Percentiles rank a stretch among this genome's conserved stretches.
Evolutionary conservation across 345 rosid genomes (phyloP).

Genomic region (thale cress (Arabidopsis thaliana)): TAIR10.1 NC_003071.7:8973001-8973500

Average conservation of each 20-base stretch:
- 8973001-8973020: neutral
- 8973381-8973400: slow-evolving; percentile 12
- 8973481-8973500: neutral
- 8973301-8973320: slow-evolving; percentile 90
- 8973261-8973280: slow-evolving; percentile 12
- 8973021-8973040: slow-evolving; percentile 28
- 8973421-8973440: neutral
- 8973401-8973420: slow-evolving; percentile 9
- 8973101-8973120: slow-evolving; percentile 89
- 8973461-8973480: slow-evolving; percentile 8
- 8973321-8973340: slow-evolving; percentile 57
- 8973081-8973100: slow-evolving; percentile 87
- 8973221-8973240: slow-evolving; percentile 30
- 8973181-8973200: slow-evolving; percentile 87
- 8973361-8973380: slow-evolving; percentile 2
- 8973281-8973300: slow-evolving; percentile 59
- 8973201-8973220: slow-evolving; percentile 73
- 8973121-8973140: slow-evolving; percentile 94
- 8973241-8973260: slow-evolving; percentile 14
- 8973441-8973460: slow-evolving; percentile 11
- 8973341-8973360: slow-evolving; percentile 16
- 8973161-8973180: slow-evolving; percentile 95
- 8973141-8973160: slow-evolving; percentile 90
- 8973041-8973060: slow-evolving; percentile 13
- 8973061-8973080: slow-evolving; percentile 16